phyloP scores from a whole-genome alignment of 768 basidiomycete species.

The Ephemerocybe angulata region DNA sequence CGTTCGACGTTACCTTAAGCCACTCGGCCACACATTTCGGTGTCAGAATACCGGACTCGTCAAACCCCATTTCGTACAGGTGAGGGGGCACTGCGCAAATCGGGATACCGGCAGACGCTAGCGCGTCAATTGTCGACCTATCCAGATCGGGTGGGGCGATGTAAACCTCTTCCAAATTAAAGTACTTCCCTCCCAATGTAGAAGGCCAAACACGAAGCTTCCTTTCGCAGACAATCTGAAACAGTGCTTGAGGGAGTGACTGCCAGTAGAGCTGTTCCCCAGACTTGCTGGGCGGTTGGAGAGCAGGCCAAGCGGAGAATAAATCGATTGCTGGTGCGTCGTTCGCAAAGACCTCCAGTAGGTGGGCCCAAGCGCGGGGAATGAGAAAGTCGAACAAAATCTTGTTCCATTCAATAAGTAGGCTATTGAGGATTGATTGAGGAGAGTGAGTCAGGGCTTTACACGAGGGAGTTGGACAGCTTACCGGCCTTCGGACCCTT shows the following conservation, averaged over 20 bases:
- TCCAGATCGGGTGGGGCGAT: too few relatives aligned
- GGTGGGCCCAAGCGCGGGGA: constrained; percentile 39
- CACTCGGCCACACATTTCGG: not conserved
- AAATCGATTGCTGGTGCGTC: constrained; percentile 22
- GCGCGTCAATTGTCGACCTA: too few relatives aligned
- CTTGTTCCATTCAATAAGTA: constrained; percentile 46
- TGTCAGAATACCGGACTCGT: too few relatives aligned
- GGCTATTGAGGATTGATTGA: constrained; percentile 23
- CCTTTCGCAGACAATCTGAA: constrained; percentile 20
- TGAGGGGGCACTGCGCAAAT: too few relatives aligned
- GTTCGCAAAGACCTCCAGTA: constrained; percentile 31
- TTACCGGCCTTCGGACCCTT: constrained; percentile 39
- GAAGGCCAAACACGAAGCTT: constrained; percentile 14
- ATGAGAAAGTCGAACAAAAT: constrained; percentile 42
- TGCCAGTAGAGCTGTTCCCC: constrained; percentile 42
- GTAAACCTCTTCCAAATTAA: too few relatives aligned
- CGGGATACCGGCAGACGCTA: too few relatives aligned
- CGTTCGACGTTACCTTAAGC: not conserved
- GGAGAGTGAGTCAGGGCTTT: not conserved
- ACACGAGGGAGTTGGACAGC: constrained; percentile 13
- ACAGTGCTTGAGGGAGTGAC: constrained; percentile 26
- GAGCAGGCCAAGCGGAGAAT: constrained; percentile 40
- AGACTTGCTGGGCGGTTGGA: constrained; percentile 24
- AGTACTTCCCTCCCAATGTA: too few relatives aligned
- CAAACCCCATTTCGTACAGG: too few relatives aligned